Evolutionary conservation across 2,329 filamentous ascomycete genomes (phyloP).

Genomic region (Corinectria fuckeliana): DNA sequence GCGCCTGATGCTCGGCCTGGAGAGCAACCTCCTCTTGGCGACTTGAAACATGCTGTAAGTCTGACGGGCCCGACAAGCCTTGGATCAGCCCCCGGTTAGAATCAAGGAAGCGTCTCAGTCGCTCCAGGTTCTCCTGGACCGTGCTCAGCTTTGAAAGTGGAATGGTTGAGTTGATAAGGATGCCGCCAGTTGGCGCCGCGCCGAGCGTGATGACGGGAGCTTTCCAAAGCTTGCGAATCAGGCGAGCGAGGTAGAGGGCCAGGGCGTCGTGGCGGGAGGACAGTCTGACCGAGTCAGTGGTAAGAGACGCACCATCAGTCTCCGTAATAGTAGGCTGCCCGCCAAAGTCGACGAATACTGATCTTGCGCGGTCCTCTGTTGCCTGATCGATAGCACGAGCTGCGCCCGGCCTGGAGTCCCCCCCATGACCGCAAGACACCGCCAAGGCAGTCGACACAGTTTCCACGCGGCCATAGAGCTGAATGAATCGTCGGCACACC

Average conservation of each 20-base stretch:
- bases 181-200: conserved; percentile 60
- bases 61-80: conserved; percentile 88
- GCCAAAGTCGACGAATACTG: conserved; percentile 90
- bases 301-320: conserved; percentile 71
- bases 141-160: conserved; percentile 70
- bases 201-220: conserved; percentile 70
- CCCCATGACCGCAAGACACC: conserved; percentile 92
- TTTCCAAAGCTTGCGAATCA: conserved; percentile 91
- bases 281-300: conserved; percentile 82
- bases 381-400: conserved; percentile 82
- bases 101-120: conserved; percentile 81
- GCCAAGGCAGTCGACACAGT: conserved; percentile 90
- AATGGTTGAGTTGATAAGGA: conserved; percentile 72
- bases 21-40: conserved; percentile 91
- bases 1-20: conserved; percentile 91
- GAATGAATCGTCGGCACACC: conserved; percentile 83
- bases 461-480: conserved; percentile 85
- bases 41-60: conserved; percentile 76
- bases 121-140: conserved; percentile 81
- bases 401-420: conserved; percentile 74
- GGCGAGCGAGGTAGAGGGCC: conserved; percentile 82
- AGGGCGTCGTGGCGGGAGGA: conserved; percentile 91
- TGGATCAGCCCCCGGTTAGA: conserved; percentile 92
- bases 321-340: conserved; percentile 86
- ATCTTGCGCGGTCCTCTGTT: conserved; percentile 83